Conservation (phyloP, 106 monocot genomes). For the Phalaenopsis equestris region DNA sequence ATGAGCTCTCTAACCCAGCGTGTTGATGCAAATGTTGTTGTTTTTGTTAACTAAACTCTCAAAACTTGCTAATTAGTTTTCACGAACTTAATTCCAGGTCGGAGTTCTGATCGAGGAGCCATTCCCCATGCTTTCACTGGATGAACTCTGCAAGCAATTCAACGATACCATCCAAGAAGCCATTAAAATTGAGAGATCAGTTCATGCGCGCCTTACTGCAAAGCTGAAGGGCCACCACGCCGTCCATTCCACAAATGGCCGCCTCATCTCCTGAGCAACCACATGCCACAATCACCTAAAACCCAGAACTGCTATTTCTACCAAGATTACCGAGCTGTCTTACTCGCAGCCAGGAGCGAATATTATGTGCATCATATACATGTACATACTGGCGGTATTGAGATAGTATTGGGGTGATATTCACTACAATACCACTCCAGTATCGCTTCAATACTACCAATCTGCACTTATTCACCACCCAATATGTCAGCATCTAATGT, state of each 20-base stretch:
- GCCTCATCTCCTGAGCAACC: slow-evolving; percentile 14
- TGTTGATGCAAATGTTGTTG: too few relatives aligned
- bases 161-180: slow-evolving; percentile 52
- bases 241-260: slow-evolving; percentile 27
- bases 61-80: too few relatives aligned
- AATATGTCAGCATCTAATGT: not conserved
- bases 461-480: too few relatives aligned
- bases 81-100: slow-evolving; percentile 34
- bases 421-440: too few relatives aligned
- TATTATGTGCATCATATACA: too few relatives aligned
- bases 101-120: slow-evolving; percentile 98
- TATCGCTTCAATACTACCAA: too few relatives aligned
- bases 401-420: too few relatives aligned
- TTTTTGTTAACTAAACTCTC: too few relatives aligned
- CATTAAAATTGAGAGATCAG: slow-evolving; percentile 31
- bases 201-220: slow-evolving; percentile 33
- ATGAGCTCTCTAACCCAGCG: too few relatives aligned
- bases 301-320: too few relatives aligned
- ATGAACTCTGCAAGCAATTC: slow-evolving; percentile 62
- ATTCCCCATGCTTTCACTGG: slow-evolving; percentile 80
- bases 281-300: not conserved
- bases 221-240: slow-evolving; percentile 29
- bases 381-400: too few relatives aligned
- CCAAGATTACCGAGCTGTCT: not conserved
- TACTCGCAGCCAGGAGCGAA: not conserved